These are phyloP conservation scores for Cyberlindnera misumaiensis DNA, from an alignment of 805 yeast genomes.

Conservation along the genomic window DNA sequence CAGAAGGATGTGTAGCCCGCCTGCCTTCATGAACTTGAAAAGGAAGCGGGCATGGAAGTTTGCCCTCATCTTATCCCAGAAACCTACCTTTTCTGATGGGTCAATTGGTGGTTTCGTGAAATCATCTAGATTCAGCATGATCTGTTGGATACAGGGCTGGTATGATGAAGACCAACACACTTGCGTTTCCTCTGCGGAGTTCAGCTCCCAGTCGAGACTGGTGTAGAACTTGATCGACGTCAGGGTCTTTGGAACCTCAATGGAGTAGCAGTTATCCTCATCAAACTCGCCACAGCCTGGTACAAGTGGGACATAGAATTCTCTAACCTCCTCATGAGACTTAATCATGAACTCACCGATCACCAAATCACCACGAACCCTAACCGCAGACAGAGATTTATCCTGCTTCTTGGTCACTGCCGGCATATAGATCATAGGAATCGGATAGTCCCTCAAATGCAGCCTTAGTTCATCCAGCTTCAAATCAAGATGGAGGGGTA, in stretches of 20 bases:
- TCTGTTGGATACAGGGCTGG: slow-evolving; percentile 77
- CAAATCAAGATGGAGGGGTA: slow-evolving; percentile 59
- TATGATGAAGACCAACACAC: slow-evolving; percentile 82
- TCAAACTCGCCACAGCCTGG: slow-evolving; percentile 35
- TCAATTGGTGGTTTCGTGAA: slow-evolving; percentile 89
- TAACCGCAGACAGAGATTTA: slow-evolving; percentile 22
- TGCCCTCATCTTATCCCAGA: slow-evolving; percentile 85
- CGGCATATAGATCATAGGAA: slow-evolving; percentile 77
- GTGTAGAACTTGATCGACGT: slow-evolving; percentile 69
- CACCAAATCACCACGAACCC: slow-evolving; percentile 56
- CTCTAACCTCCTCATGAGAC: slow-evolving; percentile 48
- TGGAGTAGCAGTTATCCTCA: slow-evolving; percentile 39
- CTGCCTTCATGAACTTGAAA: slow-evolving; percentile 43
- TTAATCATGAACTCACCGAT: slow-evolving; percentile 58
- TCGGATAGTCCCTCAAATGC: slow-evolving; percentile 79
- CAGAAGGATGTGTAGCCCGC: slow-evolving; percentile 49
- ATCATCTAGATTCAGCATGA: slow-evolving; percentile 69
- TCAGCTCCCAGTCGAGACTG: slow-evolving; percentile 47
- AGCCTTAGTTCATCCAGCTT: slow-evolving; percentile 54
- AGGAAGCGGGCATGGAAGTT: slow-evolving; percentile 66
- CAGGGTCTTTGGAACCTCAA: slow-evolving; percentile 68
- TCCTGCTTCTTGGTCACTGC: slow-evolving; percentile 29
- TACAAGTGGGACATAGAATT: slow-evolving; percentile 55
- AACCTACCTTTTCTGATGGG: slow-evolving; percentile 77
- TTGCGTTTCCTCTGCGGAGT: slow-evolving; percentile 51